phyloP scores from a whole-genome alignment of 2,329 filamentous ascomycete species.

The Curvularia eragrostidis region DNA sequence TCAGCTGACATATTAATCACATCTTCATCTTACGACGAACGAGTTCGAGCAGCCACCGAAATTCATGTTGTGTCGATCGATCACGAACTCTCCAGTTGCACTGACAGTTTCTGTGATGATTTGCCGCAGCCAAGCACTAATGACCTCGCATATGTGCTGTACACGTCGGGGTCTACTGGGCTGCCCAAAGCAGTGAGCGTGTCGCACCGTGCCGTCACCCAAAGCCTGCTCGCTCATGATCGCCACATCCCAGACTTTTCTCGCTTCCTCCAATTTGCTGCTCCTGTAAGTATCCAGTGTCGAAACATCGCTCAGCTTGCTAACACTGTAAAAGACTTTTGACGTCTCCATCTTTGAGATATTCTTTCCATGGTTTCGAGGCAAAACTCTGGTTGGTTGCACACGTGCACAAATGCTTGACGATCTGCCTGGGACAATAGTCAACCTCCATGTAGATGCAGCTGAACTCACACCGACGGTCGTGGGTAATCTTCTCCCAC shows the following conservation, averaged over 20 bases:
- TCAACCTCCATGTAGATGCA: conserved; percentile 73
- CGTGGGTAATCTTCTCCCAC: conserved; percentile 75
- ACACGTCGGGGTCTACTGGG: conserved; percentile 89
- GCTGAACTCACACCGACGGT: conserved; percentile 91
- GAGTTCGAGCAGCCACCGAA: conserved; percentile 47
- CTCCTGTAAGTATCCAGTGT: conserved; percentile 57
- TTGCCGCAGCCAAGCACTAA: conserved; percentile 26
- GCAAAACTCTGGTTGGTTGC: conserved; percentile 74
- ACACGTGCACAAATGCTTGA: conserved; percentile 73
- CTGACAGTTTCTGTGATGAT: conserved; percentile 25
- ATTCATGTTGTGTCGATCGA: conserved; percentile 54
- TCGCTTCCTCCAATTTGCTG: conserved; percentile 88
- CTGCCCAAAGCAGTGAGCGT: conserved; percentile 86
- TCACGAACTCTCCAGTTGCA: conserved; percentile 34
- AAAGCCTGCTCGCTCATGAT: conserved; percentile 83
- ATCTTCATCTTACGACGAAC: conserved; percentile 55
- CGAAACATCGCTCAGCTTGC: not conserved
- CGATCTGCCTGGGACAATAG: conserved; percentile 73
- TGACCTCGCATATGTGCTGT: conserved; percentile 84
- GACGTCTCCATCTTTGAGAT: conserved; percentile 96
- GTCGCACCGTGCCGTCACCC: conserved; percentile 79
- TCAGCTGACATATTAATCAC: conserved; percentile 73
- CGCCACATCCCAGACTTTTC: conserved; percentile 75
- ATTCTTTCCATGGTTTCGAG: conserved; percentile 82
- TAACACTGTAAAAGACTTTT: conserved; percentile 64